Evolutionary conservation across 2,329 filamentous ascomycete species (phyloP).

Genomic region (Fusarium globosum): DNA sequence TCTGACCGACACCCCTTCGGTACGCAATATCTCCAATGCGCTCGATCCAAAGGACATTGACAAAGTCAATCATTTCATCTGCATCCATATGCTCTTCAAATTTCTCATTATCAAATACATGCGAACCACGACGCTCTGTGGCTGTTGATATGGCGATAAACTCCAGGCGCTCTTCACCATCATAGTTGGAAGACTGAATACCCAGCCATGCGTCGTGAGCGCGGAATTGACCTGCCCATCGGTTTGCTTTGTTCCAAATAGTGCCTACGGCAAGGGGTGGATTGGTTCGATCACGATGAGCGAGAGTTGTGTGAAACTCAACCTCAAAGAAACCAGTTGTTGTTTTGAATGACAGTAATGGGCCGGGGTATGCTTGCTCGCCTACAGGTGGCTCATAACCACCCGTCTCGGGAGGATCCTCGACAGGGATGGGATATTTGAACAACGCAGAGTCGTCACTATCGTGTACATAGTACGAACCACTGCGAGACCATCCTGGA

Average conservation of each 20-base stretch:
- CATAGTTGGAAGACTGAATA: slow-evolving; percentile 59
- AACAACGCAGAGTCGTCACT: slow-evolving; percentile 54
- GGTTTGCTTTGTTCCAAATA: slow-evolving; percentile 51
- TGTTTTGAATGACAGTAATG: slow-evolving; percentile 55
- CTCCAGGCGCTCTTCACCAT: slow-evolving; percentile 57
- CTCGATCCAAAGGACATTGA: slow-evolving; percentile 61
- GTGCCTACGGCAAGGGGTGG: slow-evolving; percentile 57
- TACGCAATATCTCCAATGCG: slow-evolving; percentile 56
- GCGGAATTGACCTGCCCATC: slow-evolving; percentile 57
- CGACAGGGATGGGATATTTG: slow-evolving; percentile 56
- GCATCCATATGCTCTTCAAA: slow-evolving; percentile 56
- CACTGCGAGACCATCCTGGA: slow-evolving; percentile 53
- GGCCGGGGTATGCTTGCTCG: slow-evolving; percentile 51
- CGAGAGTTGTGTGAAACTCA: slow-evolving; percentile 52
- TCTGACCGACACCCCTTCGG: slow-evolving; percentile 56
- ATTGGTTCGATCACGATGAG: slow-evolving; percentile 50
- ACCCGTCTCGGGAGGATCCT: slow-evolving; percentile 47
- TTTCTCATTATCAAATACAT: slow-evolving; percentile 53
- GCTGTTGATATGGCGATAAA: slow-evolving; percentile 57
- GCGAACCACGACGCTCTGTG: slow-evolving; percentile 55
- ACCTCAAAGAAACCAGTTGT: slow-evolving; percentile 55
- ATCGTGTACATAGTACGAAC: slow-evolving; percentile 54
- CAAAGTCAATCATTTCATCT: slow-evolving; percentile 57
- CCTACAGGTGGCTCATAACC: slow-evolving; percentile 46
- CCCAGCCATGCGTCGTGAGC: slow-evolving; percentile 60